Conservation (phyloP, 495 filamentous ascomycete species). For the Aspergillus leporis region DNA sequence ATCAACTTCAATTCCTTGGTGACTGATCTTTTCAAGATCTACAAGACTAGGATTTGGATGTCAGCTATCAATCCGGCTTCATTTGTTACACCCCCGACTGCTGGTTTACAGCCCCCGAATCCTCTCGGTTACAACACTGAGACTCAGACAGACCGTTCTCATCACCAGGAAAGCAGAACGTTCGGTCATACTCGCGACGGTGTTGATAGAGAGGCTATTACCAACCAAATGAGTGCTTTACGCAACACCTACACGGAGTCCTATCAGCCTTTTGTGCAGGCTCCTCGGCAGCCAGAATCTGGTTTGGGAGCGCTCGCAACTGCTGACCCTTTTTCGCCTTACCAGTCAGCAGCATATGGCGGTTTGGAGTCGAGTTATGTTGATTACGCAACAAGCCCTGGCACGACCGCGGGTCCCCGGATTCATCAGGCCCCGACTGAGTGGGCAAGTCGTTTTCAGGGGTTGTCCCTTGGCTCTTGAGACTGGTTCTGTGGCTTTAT, state of each 20-base stretch:
- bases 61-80: constrained; percentile 97
- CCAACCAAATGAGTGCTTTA: constrained; percentile 35
- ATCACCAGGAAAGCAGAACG: constrained; percentile 34
- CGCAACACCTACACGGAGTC: constrained; percentile 39
- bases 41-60: constrained; percentile 99
- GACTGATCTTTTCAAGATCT: constrained; percentile 96
- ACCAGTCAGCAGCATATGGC: constrained; percentile 32
- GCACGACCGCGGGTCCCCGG: constrained; percentile 31
- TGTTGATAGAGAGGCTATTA: constrained; percentile 33
- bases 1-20: constrained; percentile 99
- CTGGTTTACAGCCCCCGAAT: constrained; percentile 59
- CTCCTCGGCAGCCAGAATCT: constrained; percentile 31
- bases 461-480: constrained; percentile 53
- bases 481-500: background rate
- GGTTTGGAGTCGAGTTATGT: constrained; percentile 34
- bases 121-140: constrained; percentile 40
- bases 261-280: constrained; percentile 38
- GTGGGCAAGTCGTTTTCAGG: constrained; percentile 50
- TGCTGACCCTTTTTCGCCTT: constrained; percentile 40
- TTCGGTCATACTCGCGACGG: constrained; percentile 32
- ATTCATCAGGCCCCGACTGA: constrained; percentile 42
- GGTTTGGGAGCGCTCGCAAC: constrained; percentile 25
- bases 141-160: constrained; percentile 33
- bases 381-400: constrained; percentile 32
- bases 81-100: constrained; percentile 76